Evolutionary conservation across 192 early-diverging fungal genomes (phyloP).

Genomic region (Linnemannia schmuckeri): DNA sequence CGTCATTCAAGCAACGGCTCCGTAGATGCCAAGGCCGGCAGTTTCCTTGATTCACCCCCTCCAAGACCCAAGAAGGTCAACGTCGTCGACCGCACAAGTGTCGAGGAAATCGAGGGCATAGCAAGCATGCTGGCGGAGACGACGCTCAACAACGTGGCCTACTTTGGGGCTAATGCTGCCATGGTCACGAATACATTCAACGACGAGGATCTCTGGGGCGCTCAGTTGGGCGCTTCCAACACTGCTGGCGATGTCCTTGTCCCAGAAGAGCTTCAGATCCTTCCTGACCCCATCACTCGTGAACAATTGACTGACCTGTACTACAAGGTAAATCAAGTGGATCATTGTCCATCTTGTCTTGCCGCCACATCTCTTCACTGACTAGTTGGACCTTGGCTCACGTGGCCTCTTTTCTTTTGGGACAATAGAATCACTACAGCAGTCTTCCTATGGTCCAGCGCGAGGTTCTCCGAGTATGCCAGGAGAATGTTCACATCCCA

Average conservation of each 20-base stretch:
- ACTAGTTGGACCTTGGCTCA: background rate
- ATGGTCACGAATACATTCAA: constrained; percentile 31
- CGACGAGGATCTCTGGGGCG: constrained; percentile 43
- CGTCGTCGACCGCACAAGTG: constrained; percentile 23
- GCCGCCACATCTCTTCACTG: background rate
- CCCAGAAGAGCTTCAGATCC: constrained; percentile 29
- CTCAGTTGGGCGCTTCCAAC: constrained; percentile 24
- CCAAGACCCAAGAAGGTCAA: constrained; percentile 17
- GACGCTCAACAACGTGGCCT: constrained; percentile 27
- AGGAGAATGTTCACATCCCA: constrained; percentile 49
- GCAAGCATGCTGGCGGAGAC: constrained; percentile 28
- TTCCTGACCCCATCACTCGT: constrained; percentile 16
- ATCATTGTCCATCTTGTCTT: background rate
- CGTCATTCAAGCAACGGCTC: constrained; percentile 12
- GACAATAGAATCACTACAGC: constrained; percentile 34
- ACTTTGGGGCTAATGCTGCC: constrained; percentile 29
- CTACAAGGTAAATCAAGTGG: constrained; percentile 19
- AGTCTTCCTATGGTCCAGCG: constrained; percentile 48
- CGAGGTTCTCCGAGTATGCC: constrained; percentile 38
- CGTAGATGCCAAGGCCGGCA: background rate
- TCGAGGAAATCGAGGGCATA: constrained; percentile 19
- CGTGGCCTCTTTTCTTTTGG: background rate
- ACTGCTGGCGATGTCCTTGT: constrained; percentile 30
- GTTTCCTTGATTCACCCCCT: constrained; percentile 27
- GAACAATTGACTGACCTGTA: constrained; percentile 20